These are phyloP conservation scores for Leccinum laetum DNA, from an alignment of 1,284 basidiomycete species.

Conservation along the genomic window DNA sequence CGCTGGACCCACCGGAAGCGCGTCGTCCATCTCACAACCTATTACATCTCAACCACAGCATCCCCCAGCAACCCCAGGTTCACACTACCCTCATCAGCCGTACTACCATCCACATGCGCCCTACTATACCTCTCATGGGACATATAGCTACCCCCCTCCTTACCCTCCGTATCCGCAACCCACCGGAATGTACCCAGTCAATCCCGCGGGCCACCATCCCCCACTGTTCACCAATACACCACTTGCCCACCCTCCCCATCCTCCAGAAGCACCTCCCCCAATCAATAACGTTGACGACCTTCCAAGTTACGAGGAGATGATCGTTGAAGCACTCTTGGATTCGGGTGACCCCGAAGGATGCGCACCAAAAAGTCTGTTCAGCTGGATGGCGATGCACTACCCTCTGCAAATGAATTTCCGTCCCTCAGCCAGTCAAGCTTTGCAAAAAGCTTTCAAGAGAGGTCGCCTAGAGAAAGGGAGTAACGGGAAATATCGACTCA, in stretches of 20 bases:
- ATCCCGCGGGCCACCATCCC: slow-evolving; percentile 29
- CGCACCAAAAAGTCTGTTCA: slow-evolving; percentile 76
- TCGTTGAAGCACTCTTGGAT: slow-evolving; percentile 71
- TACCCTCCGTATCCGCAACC: slow-evolving; percentile 48
- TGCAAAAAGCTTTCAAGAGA: slow-evolving; percentile 79
- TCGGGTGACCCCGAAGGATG: slow-evolving; percentile 66
- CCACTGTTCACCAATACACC: slow-evolving; percentile 30
- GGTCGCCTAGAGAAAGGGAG: slow-evolving; percentile 72
- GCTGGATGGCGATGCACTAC: slow-evolving; percentile 77
- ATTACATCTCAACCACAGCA: slow-evolving; percentile 26
- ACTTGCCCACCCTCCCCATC: slow-evolving; percentile 23
- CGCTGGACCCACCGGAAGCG: slow-evolving; percentile 15
- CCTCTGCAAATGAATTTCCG: slow-evolving; percentile 85
- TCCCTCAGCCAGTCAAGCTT: slow-evolving; percentile 79
- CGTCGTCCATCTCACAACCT: slow-evolving; percentile 15
- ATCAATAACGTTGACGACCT: slow-evolving; percentile 54
- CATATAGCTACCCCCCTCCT: slow-evolving; percentile 38
- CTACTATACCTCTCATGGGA: slow-evolving; percentile 45
- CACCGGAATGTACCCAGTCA: slow-evolving; percentile 33
- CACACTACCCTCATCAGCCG: slow-evolving; percentile 47
- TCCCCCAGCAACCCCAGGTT: slow-evolving; percentile 35
- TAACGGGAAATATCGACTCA: slow-evolving; percentile 71
- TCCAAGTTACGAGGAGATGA: slow-evolving; percentile 86
- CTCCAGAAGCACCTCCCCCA: slow-evolving; percentile 21
- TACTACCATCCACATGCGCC: slow-evolving; percentile 58